Evolutionary conservation across 441 rosid species (phyloP).

Genomic region (Flueggea neowawraea): DNA sequence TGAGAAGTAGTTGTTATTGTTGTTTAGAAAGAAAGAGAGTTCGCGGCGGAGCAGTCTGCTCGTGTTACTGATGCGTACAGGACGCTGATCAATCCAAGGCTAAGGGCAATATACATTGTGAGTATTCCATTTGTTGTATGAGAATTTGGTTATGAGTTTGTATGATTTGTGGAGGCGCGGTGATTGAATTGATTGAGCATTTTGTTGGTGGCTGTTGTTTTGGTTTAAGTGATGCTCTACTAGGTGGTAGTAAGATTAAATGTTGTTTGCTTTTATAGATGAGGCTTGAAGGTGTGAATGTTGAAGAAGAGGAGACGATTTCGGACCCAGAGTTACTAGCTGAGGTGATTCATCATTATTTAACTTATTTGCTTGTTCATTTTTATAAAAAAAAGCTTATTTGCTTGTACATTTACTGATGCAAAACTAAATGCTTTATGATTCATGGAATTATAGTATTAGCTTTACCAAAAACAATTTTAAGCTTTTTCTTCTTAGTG

Average conservation of each 20-base stretch:
- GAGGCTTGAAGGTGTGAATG: slow-evolving; percentile 66
- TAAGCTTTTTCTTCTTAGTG: neutral
- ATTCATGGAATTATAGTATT: neutral
- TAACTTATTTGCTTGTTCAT: neutral
- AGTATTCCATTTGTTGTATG: slow-evolving; percentile 15
- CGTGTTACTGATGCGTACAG: slow-evolving; percentile 81
- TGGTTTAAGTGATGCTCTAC: neutral
- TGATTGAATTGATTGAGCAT: neutral
- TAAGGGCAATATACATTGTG: slow-evolving; percentile 84
- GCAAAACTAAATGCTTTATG: too few species aligned
- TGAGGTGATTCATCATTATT: slow-evolving; percentile 45
- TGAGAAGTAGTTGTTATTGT: neutral
- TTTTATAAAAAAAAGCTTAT: too few species aligned
- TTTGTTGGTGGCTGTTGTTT: neutral
- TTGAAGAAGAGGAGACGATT: slow-evolving; percentile 88
- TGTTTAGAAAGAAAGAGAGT: slow-evolving; percentile 69
- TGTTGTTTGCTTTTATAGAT: slow-evolving; percentile 33
- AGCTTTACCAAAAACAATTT: neutral
- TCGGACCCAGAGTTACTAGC: slow-evolving; percentile 67
- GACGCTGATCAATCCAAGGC: slow-evolving; percentile 52
- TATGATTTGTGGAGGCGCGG: too few species aligned
- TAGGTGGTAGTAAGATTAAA: too few species aligned
- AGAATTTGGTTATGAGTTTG: neutral
- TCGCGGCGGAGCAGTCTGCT: slow-evolving; percentile 88
- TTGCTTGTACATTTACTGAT: too few species aligned